Evolutionary conservation across 257 asterid genomes (phyloP).

Genomic region (Plantago major): DNA sequence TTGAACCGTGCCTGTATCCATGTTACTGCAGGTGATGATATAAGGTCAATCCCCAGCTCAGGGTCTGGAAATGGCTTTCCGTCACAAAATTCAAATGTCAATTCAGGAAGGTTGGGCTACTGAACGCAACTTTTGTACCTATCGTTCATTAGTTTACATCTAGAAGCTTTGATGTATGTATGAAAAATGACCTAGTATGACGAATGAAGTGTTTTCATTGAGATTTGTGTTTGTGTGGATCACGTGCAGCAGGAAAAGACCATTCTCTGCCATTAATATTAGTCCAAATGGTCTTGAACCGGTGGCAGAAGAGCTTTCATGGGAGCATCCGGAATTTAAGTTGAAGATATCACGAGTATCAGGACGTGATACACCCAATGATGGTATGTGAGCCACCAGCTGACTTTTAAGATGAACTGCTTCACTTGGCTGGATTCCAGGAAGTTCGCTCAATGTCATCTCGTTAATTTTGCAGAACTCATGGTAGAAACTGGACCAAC

Average conservation of each 20-base stretch:
- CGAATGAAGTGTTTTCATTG: not conserved
- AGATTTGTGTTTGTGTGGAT: constrained; percentile 20
- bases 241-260: constrained; percentile 71
- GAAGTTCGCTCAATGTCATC: constrained; percentile 8
- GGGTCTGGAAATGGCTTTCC: constrained; percentile 60
- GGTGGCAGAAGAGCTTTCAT: constrained; percentile 68
- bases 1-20: constrained; percentile 17
- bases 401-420: not conserved
- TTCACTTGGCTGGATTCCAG: constrained; percentile 4
- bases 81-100: constrained; percentile 53
- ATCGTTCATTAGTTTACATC: not conserved
- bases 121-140: not conserved
- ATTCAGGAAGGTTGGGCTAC: constrained; percentile 59
- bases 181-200: not conserved
- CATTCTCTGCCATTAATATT: constrained; percentile 48
- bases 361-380: constrained; percentile 43
- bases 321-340: constrained; percentile 49
- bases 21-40: constrained; percentile 45
- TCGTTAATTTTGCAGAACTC: constrained; percentile 40
- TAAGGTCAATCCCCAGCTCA: constrained; percentile 77
- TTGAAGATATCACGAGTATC: constrained; percentile 48
- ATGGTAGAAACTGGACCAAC: constrained; percentile 92
- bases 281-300: constrained; percentile 75
- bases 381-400: constrained; percentile 32
- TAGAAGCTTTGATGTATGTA: not conserved